Conservation (phyloP, 306 rosid genomes). For the Pyrus betulifolia region DNA sequence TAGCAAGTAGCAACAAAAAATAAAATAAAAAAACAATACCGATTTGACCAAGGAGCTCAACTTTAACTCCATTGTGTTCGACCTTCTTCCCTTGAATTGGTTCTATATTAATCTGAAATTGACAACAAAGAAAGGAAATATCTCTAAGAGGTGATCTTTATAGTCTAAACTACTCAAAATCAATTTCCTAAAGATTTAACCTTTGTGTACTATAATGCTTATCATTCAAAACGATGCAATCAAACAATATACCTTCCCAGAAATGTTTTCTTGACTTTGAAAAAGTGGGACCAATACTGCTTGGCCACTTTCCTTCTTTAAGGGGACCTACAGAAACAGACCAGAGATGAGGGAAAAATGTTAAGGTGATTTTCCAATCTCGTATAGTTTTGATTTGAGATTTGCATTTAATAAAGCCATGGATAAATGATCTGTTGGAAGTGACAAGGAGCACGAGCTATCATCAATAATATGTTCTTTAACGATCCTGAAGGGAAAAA, state of each 20-base stretch:
- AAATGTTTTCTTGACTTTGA: slow-evolving; percentile 95
- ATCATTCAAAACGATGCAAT: neutral
- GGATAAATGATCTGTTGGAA: neutral
- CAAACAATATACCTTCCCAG: slow-evolving; percentile 67
- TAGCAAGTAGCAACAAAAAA: neutral
- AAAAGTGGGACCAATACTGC: slow-evolving; percentile 79
- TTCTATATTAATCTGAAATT: slow-evolving; percentile 63
- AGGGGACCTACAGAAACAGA: slow-evolving; percentile 46
- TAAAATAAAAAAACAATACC: slow-evolving; percentile 35
- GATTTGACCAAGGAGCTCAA: slow-evolving; percentile 97
- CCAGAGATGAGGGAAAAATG: neutral
- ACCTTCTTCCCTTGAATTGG: slow-evolving; percentile 95
- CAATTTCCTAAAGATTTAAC: neutral
- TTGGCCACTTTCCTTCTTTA: slow-evolving; percentile 88
- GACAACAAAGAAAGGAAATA: slow-evolving; percentile 6
- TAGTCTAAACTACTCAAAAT: neutral
- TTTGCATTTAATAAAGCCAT: neutral
- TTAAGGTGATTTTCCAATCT: neutral
- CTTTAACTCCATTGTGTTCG: slow-evolving; percentile 93
- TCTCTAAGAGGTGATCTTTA: neutral
- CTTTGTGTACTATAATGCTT: neutral
- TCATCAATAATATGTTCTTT: neutral
- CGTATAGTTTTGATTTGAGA: neutral
- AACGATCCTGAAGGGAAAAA: neutral
- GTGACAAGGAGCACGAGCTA: neutral